Base-by-base conservation (phyloP, 2,329 filamentous ascomycete species). In the Bipolaris zeicola region DNA sequence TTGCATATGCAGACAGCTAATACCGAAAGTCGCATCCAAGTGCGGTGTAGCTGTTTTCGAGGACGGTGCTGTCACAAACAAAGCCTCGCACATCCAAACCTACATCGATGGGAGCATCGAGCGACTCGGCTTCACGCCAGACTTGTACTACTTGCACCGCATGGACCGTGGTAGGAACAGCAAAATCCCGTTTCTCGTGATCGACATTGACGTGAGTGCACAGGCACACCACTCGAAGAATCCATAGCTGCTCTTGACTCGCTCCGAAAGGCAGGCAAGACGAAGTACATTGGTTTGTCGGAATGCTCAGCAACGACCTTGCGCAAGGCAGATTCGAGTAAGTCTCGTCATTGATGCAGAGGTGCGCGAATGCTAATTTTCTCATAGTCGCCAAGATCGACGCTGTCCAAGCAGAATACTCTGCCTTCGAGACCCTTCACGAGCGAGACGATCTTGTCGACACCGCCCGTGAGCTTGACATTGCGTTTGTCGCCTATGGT, bases 361-460 rank as follows among this genome's bases (percentile, higher is more conserved):
- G 10, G 14, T 39, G 13, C 10, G 11, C 28, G 28, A 10, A 14
- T 31, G 7, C 26, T 3, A 43, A 36, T 34, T 55, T 39, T 47
- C 24, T 8, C 7, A 46, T 10, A 64, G 73, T 84, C 3, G 74
- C 78, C 44, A 79, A 76, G 6, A 78, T 84, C 52, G 64, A 76
- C 11, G 80, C 79, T 3, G 68, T 81, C 4, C 81, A 84, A 66
- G 71, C 81, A 7, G 82, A 84, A 62, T 83, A 83, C 70, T 79
- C 72, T n/a, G 74, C 77, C 1, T 83, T 82, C 58, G 69, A 73
- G 11, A 41, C 37, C 37, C 28, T 33, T 33, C 28, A 33, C 28
- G 28, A 33, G 28, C 28, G 28, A 33, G 28, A 33, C 28, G 28
- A 11, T 33, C 28, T 33, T 33, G 28, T 33, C 28, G 28, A 33